Base-by-base conservation (phyloP, 108 stramenopile species). In the Cyclotella sp. region DNA sequence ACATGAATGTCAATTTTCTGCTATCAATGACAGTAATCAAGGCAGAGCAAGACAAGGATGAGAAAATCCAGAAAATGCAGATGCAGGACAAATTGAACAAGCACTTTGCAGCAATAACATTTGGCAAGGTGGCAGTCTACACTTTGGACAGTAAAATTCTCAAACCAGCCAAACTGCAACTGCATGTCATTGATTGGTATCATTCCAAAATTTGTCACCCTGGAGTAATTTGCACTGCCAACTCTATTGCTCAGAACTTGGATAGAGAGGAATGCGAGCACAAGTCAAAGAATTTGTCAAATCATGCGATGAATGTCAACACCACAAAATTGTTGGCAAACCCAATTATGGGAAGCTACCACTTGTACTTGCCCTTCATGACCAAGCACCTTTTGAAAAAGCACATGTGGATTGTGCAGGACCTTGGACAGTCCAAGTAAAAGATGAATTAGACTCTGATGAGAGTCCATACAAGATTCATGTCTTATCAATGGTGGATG, bases 131-230 rank as follows among this genome's bases (percentile, higher is more conserved):
- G 0, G 27, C 15, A 0, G 29, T 76, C 0, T 13, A 26, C 21
- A 67, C 75, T 1, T 68, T 67, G 3, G 30, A 76, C 27, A 34
- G 29, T 0, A 57, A 54, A 40, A 28, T 68, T 42, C 53, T 40
- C 52, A 70, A 63, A 11, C 61, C 70, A 49, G n/a, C 24, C 0
- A 53, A 4, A 9, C 19, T 72, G 0, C 77, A 78, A 34, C 18
- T 21, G 3, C 8, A 43, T 0, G 40, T 78, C 43, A 45, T 78
- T 27, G 43, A 62, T 6, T 71, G 77, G 61, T 78, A 78, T 21
- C 77, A 78, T 47, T 15, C 29, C 22, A 71, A 63, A 10, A 41
- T 78, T 7, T 51, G 60, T 3, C 70, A 78, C 19, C 58, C 70
- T 10, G 61, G 77, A 41, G 54, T 75, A 5, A 65, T 52, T 40